Evolutionary conservation across 345 rosid genomes (phyloP).

Genomic region (Ceriops zippeliana): DNA sequence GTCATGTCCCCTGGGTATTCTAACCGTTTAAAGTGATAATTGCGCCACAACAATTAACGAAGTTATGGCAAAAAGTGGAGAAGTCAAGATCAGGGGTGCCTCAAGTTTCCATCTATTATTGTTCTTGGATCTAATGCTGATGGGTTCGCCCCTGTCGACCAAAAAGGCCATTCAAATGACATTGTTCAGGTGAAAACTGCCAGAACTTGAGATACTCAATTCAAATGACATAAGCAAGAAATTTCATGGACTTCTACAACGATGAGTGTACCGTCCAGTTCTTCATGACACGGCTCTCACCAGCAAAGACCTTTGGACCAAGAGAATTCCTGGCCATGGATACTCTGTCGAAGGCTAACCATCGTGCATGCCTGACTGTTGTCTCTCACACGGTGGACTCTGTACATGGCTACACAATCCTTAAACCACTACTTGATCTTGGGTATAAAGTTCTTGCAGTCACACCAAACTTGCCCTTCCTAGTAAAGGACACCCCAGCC

Average conservation of each 20-base stretch:
- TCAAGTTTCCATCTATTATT: too few relatives aligned
- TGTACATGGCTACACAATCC: not conserved
- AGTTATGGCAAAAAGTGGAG: not conserved
- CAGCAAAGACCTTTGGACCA: not conserved
- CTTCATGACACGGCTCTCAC: conserved; percentile 3
- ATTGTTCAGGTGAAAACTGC: conserved; percentile 9
- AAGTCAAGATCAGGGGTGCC: too few relatives aligned
- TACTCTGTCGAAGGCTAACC: not conserved
- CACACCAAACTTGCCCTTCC: not conserved
- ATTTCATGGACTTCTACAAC: conserved; percentile 8
- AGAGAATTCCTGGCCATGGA: not conserved
- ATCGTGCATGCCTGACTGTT: not conserved
- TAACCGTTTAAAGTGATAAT: not conserved
- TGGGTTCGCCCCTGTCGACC: too few relatives aligned
- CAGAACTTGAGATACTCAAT: conserved; percentile 12
- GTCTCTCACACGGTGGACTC: not conserved
- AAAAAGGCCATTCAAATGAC: not conserved
- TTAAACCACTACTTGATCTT: not conserved
- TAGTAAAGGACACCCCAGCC: not conserved
- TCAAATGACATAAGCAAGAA: conserved; percentile 11
- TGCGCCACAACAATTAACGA: not conserved
- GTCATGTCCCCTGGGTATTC: not conserved
- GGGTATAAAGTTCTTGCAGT: not conserved
- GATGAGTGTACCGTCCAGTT: not conserved
- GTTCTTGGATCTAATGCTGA: too few relatives aligned